phyloP scores from a whole-genome alignment of 345 rosid genomes.

The Gossypium australe region DNA sequence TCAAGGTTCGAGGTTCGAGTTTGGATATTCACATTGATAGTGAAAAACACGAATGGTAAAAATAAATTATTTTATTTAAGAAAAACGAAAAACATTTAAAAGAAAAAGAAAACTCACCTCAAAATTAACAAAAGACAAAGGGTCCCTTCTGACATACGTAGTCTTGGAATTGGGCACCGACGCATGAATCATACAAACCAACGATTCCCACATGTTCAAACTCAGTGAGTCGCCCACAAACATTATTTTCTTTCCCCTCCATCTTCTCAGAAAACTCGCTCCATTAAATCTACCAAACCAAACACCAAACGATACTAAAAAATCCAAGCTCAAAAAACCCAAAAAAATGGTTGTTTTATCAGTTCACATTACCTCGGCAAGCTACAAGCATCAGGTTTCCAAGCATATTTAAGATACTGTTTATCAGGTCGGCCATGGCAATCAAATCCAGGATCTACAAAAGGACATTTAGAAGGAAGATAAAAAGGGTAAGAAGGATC shows the following conservation, averaged over 20 bases:
- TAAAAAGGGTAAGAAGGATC: conserved; percentile 70
- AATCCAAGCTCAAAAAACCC: background rate
- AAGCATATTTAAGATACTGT: conserved; percentile 72
- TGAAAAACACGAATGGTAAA: too few relatives aligned
- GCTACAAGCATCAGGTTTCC: conserved; percentile 74
- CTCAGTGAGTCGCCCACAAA: conserved; percentile 99
- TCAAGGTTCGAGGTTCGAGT: too few relatives aligned
- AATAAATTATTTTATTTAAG: too few relatives aligned
- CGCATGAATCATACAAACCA: conserved; percentile 87
- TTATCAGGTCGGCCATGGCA: conserved; percentile 80
- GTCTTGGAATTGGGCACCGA: conserved; percentile 70
- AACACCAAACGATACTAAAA: background rate
- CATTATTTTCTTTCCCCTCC: conserved; percentile 88
- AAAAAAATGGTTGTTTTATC: background rate
- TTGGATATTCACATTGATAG: too few relatives aligned
- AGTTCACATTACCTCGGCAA: conserved; percentile 49
- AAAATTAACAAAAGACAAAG: conserved; percentile 59
- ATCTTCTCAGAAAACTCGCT: conserved; percentile 49
- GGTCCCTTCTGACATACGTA: conserved; percentile 35
- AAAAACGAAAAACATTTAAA: background rate
- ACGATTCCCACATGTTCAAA: conserved; percentile 96
- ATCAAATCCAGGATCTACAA: conserved; percentile 67
- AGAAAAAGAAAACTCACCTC: conserved; percentile 33
- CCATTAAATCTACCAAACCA: conserved; percentile 60
- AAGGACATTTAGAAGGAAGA: conserved; percentile 56